Evolutionary conservation across 441 rosid genomes (phyloP).

Genomic region (Aquilaria agallochum): DNA sequence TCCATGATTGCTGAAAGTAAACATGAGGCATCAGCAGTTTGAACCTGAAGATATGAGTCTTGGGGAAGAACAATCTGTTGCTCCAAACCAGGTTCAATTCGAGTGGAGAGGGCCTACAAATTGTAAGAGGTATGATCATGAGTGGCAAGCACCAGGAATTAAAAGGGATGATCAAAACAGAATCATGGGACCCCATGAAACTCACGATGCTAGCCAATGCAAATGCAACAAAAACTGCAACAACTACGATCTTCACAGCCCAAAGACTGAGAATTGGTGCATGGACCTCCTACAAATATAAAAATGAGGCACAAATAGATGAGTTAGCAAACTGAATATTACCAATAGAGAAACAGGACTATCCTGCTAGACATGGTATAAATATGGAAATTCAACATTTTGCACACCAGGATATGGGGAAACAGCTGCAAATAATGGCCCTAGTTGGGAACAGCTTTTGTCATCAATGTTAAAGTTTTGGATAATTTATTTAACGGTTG

Average conservation of each 20-base stretch:
- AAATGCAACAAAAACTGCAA: conserved; percentile 73
- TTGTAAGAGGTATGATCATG: conserved; percentile 12
- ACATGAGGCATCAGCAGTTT: conserved; percentile 17
- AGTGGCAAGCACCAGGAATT: conserved; percentile 12
- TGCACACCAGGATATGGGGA: no score
- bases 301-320: conserved; percentile 17
- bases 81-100: conserved; percentile 96
- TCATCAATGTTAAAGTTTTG: no score
- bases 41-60: conserved; percentile 98
- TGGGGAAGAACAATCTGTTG: conserved; percentile 96
- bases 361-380: no score
- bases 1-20: conserved; percentile 5
- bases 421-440: no score
- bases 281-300: conserved; percentile 65
- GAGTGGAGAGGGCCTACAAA: conserved; percentile 73
- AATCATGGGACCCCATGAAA: conserved; percentile 50
- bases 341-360: no score
- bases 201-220: conserved; percentile 90
- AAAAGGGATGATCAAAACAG: conserved; percentile 13
- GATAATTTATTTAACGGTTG: no score
- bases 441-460: no score
- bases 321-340: conserved; percentile 4
- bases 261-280: conserved; percentile 77
- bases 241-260: conserved; percentile 76
- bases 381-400: no score